Percentiles rank a stretch among this genome's conserved stretches.
Conservation (phyloP, 2,329 filamentous ascomycete species). For the Ophiocordyceps camponoti-rufipedis region DNA sequence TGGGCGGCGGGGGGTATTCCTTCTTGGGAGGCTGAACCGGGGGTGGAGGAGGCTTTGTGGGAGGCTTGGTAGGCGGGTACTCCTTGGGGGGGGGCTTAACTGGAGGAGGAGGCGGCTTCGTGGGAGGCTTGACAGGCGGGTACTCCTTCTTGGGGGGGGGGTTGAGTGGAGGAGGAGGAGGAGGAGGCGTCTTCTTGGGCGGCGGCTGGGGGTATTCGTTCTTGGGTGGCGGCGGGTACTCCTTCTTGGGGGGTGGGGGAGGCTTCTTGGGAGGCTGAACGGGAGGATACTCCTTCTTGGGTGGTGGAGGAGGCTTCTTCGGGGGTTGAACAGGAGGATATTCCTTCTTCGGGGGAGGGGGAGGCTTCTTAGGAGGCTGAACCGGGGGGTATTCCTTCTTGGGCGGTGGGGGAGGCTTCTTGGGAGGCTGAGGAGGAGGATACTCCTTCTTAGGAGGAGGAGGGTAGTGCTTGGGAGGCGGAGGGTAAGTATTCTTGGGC, state of each 20-base stretch:
- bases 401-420: background rate
- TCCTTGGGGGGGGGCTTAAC: too few species aligned
- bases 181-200: background rate
- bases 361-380: background rate
- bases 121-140: background rate
- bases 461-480: background rate
- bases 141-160: slow-evolving; percentile 1
- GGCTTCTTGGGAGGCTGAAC: background rate
- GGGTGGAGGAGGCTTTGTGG: background rate
- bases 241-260: background rate
- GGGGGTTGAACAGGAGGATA: background rate
- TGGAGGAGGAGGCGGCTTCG: background rate
- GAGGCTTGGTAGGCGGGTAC: background rate
- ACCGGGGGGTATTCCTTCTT: background rate
- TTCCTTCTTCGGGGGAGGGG: background rate
- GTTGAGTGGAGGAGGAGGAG: background rate
- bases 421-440: background rate
- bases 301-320: background rate
- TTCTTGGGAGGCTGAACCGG: too few species aligned
- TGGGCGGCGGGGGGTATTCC: background rate
- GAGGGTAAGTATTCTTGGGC: background rate
- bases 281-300: background rate
- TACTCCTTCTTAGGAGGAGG: background rate
- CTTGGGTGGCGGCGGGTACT: background rate
- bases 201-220: background rate